Conservation (phyloP, 2,329 filamentous ascomycete species). For the Fusarium sp. region DNA sequence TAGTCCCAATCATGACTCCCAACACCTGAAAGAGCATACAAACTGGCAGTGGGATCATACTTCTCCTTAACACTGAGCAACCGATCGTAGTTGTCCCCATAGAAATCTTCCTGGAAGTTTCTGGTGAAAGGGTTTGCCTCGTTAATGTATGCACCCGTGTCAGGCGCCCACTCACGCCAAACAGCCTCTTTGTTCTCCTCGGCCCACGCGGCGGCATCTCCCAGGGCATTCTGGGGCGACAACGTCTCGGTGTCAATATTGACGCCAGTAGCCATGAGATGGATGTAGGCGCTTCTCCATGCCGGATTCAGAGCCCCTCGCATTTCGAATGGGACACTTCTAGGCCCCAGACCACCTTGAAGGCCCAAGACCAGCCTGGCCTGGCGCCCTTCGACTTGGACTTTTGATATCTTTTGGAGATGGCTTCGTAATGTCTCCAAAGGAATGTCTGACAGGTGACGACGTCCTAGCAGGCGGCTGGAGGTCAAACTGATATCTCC, state of each 20-base stretch:
- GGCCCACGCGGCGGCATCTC: not conserved
- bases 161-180: not conserved
- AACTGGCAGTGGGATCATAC: not conserved
- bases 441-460: not conserved
- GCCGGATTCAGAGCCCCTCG: not conserved
- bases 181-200: not conserved
- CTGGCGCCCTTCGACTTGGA: not conserved
- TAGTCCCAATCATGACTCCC: not conserved
- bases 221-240: not conserved
- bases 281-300: not conserved
- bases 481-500: not conserved
- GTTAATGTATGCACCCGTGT: not conserved
- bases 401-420: not conserved
- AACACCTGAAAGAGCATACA: not conserved
- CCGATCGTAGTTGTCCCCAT: not conserved
- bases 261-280: not conserved
- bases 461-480: not conserved
- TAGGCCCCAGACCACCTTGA: not conserved
- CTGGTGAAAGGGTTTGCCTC: not conserved
- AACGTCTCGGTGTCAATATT: not conserved
- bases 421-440: not conserved
- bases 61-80: not conserved
- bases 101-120: not conserved
- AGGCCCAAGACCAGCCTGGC: not conserved
- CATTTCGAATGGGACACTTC: not conserved